Evolutionary conservation across 768 basidiomycete species (phyloP).

Genomic region (Collybia mongolica): DNA sequence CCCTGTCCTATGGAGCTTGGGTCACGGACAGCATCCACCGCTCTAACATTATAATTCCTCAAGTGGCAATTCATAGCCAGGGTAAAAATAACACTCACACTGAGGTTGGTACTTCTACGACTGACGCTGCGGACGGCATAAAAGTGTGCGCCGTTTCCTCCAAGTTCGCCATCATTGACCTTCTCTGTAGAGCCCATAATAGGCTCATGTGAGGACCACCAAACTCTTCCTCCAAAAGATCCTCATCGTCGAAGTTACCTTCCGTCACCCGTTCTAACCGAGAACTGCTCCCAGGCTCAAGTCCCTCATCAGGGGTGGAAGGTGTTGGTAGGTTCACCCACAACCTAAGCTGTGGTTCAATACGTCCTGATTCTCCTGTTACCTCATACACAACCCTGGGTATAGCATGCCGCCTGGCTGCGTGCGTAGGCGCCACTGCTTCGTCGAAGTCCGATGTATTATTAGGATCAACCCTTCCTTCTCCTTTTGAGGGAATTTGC

Average conservation of each 20-base stretch:
- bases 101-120: conserved; percentile 2
- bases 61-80: not conserved
- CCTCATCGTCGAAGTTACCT: conserved; percentile 9
- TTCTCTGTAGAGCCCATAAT: conserved; percentile 22
- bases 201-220: conserved; percentile 13
- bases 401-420: not conserved
- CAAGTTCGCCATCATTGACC: not conserved
- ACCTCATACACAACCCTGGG: conserved; percentile 57
- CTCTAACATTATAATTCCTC: too few species aligned
- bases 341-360: conserved; percentile 59
- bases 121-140: conserved; percentile 1
- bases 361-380: conserved; percentile 38
- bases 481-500: conserved; percentile 22
- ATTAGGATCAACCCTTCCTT: conserved; percentile 5
- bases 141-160: not conserved
- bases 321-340: conserved; percentile 32
- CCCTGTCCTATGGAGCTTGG: not conserved
- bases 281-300: conserved; percentile 1
- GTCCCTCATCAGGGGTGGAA: conserved; percentile 11
- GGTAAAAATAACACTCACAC: conserved; percentile 7
- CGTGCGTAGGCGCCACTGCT: not conserved
- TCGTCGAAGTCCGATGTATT: not conserved
- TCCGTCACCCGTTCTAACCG: conserved; percentile 1
- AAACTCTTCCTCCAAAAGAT: not conserved
- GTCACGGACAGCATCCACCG: too few species aligned